Base-by-base conservation (phyloP, 208 protist species). In the Leishmania gerbilli region DNA sequence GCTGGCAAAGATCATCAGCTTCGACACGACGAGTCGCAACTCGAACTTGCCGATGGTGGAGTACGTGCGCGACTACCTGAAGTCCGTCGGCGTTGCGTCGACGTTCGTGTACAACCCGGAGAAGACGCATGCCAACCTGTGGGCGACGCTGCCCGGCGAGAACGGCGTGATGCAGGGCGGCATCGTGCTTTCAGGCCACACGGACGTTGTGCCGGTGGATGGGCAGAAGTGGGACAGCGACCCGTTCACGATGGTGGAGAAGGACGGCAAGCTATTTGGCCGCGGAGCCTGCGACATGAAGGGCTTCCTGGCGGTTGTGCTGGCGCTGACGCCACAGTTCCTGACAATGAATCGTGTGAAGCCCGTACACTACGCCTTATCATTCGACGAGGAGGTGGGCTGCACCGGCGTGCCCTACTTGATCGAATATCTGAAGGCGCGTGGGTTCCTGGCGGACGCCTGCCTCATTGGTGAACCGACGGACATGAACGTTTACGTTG, bases 281-380 rank as follows among this genome's bases (percentile, higher is more conserved):
- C 86, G 89, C 42, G 91, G 91, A 40, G 74, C 89, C 47, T 89
- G 86, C 58, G 89, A 95, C 77, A 93, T 92, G 91, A 95, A 93
- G 76, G 89, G 88, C 49, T 90, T 92, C 81, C 65, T 93, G n/a
- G 89, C 91, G 17, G 84, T 93, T 27, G 82, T 79, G 42, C 81
- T 95, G 49, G 80, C 89, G n/a, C 79, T 91, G 51, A 82, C 76
- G 24, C 87, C 89, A 24, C 76, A 86, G 72, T 85, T 90, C 19
- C 75, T 88, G 74, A 53, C 77, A 45, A 84, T 90, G 87, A 86
- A 83, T 79, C 85, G 87, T 47, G 56, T 42, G n/a, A 92, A 91
- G 77, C 87, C 89, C 19, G 80, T 91, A 13, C 89, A 95, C 82
- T 88, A 87, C 83, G 88, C 85, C 49, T 89, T 90, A 74, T 86